Evolutionary conservation across 345 rosid genomes (phyloP), one percentile per base, ranked within the genome.

Genomic region (Excoecaria agallocha): DNA sequence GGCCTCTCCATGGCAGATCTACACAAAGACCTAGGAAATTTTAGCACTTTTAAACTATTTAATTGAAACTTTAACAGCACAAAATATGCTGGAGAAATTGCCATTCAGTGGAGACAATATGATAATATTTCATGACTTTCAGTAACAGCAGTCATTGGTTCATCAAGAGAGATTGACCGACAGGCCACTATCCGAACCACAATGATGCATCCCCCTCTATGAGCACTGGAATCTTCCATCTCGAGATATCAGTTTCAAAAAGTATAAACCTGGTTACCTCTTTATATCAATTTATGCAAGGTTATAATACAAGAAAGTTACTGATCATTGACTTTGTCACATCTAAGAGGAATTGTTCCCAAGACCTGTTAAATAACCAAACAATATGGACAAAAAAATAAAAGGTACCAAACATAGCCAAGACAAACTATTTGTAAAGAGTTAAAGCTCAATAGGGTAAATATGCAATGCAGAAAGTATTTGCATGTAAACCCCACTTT

Each of bases 1-100:
- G 83, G 84, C 72, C 81, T 82, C 77, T 85, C 91, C 65, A 68
- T 62, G 69, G 77, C 79, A 75, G 87, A 82, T 77, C 94, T 88
- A 73, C 51, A 79, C 52, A 54, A 57, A 25, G 65, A 12, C 25
- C 3, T 1, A 69, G 69, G 72, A 70, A 72, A 77, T 19, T 38
- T 45, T 38, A 58, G 7, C 3, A 46, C 57, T 16, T 4, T 16
- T 52, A 22, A 20, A 73, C 22, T 16, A 13, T 43, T 43, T 2
- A 24, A 8, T 48, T 66, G 56, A 66, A 48, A 48, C 48, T 66
- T 66, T 66, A 30, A 2, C 1, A 19, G 3, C 39, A 48, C 10
- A 37, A 25, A 15, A 24, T 20, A 22, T 0, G 1, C 12, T 46
- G 51, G 10, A 43, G 48, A 55, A 50, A 12, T 6, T 43, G 38